Conservation (phyloP, 208 protist species). For the Crithidia brevicula region DNA sequence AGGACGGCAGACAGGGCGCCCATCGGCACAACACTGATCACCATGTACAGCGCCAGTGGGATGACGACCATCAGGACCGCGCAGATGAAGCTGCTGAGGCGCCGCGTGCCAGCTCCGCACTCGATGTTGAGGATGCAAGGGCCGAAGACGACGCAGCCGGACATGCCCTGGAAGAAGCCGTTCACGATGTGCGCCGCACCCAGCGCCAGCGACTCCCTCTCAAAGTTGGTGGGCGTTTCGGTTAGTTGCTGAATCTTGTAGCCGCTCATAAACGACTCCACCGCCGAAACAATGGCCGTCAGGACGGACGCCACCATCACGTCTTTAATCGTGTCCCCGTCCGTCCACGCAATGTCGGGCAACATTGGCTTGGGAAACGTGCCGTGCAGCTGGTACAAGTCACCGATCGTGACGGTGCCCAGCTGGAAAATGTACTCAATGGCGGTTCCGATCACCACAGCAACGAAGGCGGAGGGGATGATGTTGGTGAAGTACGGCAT, state of each 20-base stretch:
- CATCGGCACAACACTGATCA: slow-evolving; percentile 62
- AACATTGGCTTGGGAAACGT: slow-evolving; percentile 41
- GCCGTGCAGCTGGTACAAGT: slow-evolving; percentile 55
- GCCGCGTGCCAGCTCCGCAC: slow-evolving; percentile 49
- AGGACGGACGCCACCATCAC: slow-evolving; percentile 54
- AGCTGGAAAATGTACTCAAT: slow-evolving; percentile 65
- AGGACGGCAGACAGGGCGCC: slow-evolving; percentile 49
- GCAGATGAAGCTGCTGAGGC: slow-evolving; percentile 51
- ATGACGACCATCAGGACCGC: slow-evolving; percentile 59
- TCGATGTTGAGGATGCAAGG: slow-evolving; percentile 65
- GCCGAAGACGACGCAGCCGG: slow-evolving; percentile 56
- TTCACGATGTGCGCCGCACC: slow-evolving; percentile 58
- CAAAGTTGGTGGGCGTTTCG: slow-evolving; percentile 60
- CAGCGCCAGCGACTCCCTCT: slow-evolving; percentile 51
- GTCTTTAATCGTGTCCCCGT: slow-evolving; percentile 30
- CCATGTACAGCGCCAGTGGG: slow-evolving; percentile 45
- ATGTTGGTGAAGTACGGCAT: slow-evolving; percentile 61
- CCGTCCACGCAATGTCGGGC: slow-evolving; percentile 42
- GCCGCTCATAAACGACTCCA: slow-evolving; percentile 63
- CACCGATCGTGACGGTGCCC: slow-evolving; percentile 56
- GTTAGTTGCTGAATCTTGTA: slow-evolving; percentile 63
- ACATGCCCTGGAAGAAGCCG: slow-evolving; percentile 62
- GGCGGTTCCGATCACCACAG: slow-evolving; percentile 52
- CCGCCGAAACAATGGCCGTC: slow-evolving; percentile 46
- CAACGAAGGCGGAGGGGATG: slow-evolving; percentile 50